A percentile compares a stretch with the other conserved stretches of the same genome.
These are phyloP conservation scores for Cupressus sempervirens DNA, from an alignment of 75 land plant genomes.

Conservation along the genomic window DNA sequence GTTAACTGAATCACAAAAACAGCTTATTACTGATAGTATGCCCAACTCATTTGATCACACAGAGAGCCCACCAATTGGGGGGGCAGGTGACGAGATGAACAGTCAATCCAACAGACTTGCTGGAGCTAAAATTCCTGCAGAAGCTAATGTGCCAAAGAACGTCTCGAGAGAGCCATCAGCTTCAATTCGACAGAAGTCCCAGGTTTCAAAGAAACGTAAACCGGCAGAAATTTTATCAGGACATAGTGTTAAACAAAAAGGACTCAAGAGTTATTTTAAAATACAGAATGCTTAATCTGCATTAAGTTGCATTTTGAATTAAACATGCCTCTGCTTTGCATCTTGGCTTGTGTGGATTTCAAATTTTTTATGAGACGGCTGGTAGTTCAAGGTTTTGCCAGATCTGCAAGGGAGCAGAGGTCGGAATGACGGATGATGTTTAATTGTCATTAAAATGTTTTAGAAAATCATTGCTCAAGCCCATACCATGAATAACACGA, in stretches of 20 bases:
- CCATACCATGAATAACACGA: neutral
- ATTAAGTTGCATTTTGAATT: neutral
- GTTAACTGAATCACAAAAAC: neutral
- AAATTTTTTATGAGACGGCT: neutral
- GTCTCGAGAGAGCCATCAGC: neutral
- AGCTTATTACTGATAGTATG: neutral
- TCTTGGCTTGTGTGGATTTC: neutral
- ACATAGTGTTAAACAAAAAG: neutral
- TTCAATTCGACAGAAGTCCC: constrained; percentile 3
- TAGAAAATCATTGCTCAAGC: neutral
- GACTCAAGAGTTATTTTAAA: constrained; percentile 7
- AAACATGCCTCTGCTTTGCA: neutral
- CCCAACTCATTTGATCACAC: neutral
- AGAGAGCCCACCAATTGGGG: neutral
- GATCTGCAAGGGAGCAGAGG: neutral
- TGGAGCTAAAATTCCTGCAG: neutral
- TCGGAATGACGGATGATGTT: neutral
- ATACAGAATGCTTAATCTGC: neutral
- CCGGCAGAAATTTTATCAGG: neutral
- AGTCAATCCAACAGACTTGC: neutral
- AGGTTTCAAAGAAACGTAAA: constrained; percentile 1
- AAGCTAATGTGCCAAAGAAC: constrained; percentile 1
- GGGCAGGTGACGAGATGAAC: neutral
- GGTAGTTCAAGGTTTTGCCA: neutral
- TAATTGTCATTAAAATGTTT: neutral